Evolutionary conservation across 2,329 filamentous ascomycete species (phyloP).

Genomic region (Fusarium redolens): DNA sequence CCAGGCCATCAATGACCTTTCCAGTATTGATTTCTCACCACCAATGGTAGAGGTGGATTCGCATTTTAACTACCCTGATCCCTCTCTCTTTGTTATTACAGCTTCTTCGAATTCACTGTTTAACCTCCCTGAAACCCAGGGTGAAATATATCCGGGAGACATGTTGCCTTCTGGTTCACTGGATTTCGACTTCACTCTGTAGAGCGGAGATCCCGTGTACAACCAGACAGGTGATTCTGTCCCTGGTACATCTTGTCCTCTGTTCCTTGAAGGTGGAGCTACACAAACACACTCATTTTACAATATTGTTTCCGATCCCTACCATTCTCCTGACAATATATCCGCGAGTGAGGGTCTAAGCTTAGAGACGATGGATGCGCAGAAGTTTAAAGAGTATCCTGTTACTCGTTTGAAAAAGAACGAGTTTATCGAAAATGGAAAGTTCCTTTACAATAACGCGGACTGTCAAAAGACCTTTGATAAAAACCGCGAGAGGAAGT

Average conservation of each 20-base stretch:
- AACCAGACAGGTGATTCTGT: not conserved
- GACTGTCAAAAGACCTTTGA: slow-evolving; percentile 9
- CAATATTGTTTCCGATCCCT: not conserved
- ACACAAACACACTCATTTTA: not conserved
- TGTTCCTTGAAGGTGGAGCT: not conserved
- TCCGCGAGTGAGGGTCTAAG: not conserved
- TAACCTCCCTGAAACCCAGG: not conserved
- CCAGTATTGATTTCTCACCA: not conserved
- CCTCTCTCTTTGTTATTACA: not conserved
- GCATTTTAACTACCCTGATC: not conserved
- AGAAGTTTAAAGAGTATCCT: slow-evolving; percentile 14
- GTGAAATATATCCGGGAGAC: not conserved
- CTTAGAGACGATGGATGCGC: not conserved
- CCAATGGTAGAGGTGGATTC: not conserved
- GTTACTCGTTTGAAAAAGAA: slow-evolving; percentile 25
- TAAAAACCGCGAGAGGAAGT: slow-evolving; percentile 25
- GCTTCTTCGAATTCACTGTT: not conserved
- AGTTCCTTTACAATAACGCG: slow-evolving; percentile 18
- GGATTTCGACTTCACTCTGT: slow-evolving; percentile 19
- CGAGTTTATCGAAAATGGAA: slow-evolving; percentile 24
- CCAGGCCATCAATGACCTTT: not conserved
- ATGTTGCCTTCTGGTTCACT: slow-evolving; percentile 1
- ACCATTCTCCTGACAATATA: not conserved
- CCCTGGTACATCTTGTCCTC: not conserved
- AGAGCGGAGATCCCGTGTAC: slow-evolving; percentile 16